phyloP scores from a whole-genome alignment of 2,329 filamentous ascomycete species.

The Capronia epimyces region DNA sequence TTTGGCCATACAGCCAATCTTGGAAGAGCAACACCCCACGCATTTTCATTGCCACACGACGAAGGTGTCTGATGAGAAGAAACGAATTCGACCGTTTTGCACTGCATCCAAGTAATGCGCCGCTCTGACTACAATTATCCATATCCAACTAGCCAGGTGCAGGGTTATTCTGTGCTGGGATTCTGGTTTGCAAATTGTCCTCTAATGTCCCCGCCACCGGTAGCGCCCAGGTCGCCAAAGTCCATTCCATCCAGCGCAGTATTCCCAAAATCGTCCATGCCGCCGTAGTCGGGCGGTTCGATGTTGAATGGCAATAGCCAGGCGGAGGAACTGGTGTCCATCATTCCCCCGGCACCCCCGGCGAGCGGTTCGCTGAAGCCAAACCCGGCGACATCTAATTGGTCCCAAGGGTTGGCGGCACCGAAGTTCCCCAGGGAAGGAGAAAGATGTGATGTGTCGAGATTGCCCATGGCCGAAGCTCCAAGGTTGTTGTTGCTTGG shows the following conservation, averaged over 20 bases:
- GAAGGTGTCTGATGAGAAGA: neutral
- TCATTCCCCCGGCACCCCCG: conserved; percentile 9
- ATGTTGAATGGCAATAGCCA: conserved; percentile 96
- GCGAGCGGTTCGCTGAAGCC: conserved; percentile 17
- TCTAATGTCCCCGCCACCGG: conserved; percentile 9
- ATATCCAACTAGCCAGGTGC: neutral
- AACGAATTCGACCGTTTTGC: neutral
- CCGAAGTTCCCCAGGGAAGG: conserved; percentile 29
- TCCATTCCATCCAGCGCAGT: conserved; percentile 24
- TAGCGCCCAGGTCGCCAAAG: conserved; percentile 13
- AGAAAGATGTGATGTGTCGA: conserved; percentile 30
- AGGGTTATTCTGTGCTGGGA: conserved; percentile 1
- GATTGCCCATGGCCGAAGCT: conserved; percentile 32
- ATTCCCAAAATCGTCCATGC: conserved; percentile 21
- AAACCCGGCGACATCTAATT: conserved; percentile 25
- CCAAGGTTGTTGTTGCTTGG: conserved; percentile 23
- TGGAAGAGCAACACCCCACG: neutral
- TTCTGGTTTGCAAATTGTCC: conserved; percentile 18
- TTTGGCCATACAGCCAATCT: neutral
- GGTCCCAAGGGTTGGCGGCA: conserved; percentile 24
- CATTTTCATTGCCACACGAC: neutral
- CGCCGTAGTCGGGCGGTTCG: conserved; percentile 58
- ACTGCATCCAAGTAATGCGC: neutral
- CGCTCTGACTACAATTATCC: neutral
- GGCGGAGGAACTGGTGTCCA: conserved; percentile 43